Base-by-base conservation (phyloP, 148 eudicot species). In the Rhododendron simsii region DNA sequence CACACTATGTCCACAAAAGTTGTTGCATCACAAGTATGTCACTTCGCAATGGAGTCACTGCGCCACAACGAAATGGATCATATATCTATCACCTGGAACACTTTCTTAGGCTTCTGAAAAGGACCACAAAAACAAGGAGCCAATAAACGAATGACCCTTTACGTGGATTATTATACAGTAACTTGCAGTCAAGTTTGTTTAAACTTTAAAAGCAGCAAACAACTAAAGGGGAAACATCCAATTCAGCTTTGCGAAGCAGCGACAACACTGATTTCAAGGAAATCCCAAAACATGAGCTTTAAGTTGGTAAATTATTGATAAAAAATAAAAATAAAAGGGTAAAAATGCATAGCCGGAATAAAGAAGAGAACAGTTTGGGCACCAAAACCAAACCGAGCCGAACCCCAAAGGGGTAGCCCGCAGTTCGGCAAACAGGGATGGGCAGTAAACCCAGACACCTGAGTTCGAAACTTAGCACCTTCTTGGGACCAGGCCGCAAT, bases 1-100 rank as follows among this genome's bases (percentile, higher is more conserved):
- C 90, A 92, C 90, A 87, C 76, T 30, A 84, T 57, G 81, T 55
- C 61, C 78, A 87, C 78, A 84, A 87, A 69, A 77, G n/a, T 50
- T 81, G 88, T 73, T 39, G 81, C 23, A 75, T 44, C 15, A 77
- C 48, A 48, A 28, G 51, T 80, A 63, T 61, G 82, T 65, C 48
- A 76, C 74, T 63, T 69, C 33, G 21, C 74, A 23, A 23, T 30
- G 18, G 26, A 30, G 71, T 50, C 55, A 33, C 20, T 13, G 26
- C 26, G 33, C 63, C 47, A 16, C 69, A 33, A 53, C 7, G 11
- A 74, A 63, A 26, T 71, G 69, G 73, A 7, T 55, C 13, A 75
- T 21, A 67, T 26, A 26, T 67, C 74, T 53, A 75, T 18, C 47
- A 50, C 47, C 59, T 33, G 20, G 80, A 26, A 50, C 48, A 73